Evolutionary conservation across 768 basidiomycete species (phyloP), one percentile per base, ranked within the genome.

Genomic region (Boletus reticuloceps): DNA sequence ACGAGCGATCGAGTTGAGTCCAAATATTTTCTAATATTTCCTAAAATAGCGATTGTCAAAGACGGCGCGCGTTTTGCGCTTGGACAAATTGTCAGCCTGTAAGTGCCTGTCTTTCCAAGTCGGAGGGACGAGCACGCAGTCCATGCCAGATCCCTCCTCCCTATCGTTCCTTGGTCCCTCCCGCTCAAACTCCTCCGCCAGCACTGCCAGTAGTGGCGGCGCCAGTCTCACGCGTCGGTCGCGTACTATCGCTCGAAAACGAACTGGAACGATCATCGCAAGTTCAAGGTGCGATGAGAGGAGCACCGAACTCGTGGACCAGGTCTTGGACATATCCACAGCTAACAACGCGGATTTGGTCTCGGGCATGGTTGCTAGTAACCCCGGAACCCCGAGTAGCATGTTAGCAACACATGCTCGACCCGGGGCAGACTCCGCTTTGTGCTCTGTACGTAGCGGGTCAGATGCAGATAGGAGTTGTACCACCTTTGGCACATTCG

Each of bases 221-320:
- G 70, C 74, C 27, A 79, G 79, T 61, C 78, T 86, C 45, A 66
- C 76, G 34, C 81, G 84, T 58, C 79, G 81, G 45, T 71, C 71
- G 25, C 68, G 70, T 42, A n/a, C n/a, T n/a, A 70, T 80, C 56
- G 79, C 77, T 42, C 74, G 82, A 64, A 73, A 79, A 58, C 81
- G 84, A 69, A 82, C 81, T 49, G 75, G 68, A 65, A 82, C 84
- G 22, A 70, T 80, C 51, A 80, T 77, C 66, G 71, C 44, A 53
- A 58, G 50, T 59, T 69, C 58, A 56, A 55, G 44, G 55, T 51
- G 41, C 55, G 70, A 73, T 50, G 63, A 62, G 22, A 38, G 47
- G 36, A 16, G 20, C 22, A 22, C 50, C 6, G 59, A 49, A 10
- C 58, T 55, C 40, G 58, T 42, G 20, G 64, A 67, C 37, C 53